Evolutionary conservation across 2,329 filamentous ascomycete genomes (phyloP).

Genomic region (Karstenula rhodostoma): DNA sequence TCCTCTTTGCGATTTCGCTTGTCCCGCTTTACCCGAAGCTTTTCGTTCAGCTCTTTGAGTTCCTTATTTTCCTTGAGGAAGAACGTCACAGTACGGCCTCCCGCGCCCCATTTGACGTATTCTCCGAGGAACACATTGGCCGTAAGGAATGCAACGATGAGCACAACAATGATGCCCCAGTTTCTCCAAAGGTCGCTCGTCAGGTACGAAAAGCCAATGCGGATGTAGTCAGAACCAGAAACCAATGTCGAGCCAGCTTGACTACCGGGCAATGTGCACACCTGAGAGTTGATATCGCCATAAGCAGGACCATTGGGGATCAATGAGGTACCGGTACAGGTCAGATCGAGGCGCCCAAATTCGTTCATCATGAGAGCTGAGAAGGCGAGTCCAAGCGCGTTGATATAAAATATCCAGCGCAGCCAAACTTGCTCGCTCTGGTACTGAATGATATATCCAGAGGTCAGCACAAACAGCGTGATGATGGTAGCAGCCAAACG

Average conservation of each 20-base stretch:
- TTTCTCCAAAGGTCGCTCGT: slow-evolving; percentile 74
- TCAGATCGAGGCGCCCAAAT: slow-evolving; percentile 73
- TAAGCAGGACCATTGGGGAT: slow-evolving; percentile 77
- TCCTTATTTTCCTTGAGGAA: slow-evolving; percentile 76
- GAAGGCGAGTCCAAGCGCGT: slow-evolving; percentile 81
- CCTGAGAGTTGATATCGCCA: slow-evolving; percentile 74
- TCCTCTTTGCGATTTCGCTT: slow-evolving; percentile 57
- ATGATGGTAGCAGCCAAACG: slow-evolving; percentile 81
- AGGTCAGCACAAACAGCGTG: slow-evolving; percentile 81
- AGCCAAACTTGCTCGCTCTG: slow-evolving; percentile 79
- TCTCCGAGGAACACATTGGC: slow-evolving; percentile 80
- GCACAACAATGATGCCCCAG: slow-evolving; percentile 71
- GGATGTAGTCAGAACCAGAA: slow-evolving; percentile 73
- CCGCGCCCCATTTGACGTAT: slow-evolving; percentile 77
- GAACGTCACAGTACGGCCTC: slow-evolving; percentile 80
- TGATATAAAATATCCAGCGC: slow-evolving; percentile 82
- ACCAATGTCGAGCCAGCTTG: slow-evolving; percentile 69
- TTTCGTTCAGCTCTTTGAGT: slow-evolving; percentile 70
- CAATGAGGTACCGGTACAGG: slow-evolving; percentile 72
- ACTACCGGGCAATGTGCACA: slow-evolving; percentile 81
- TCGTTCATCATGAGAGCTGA: slow-evolving; percentile 86
- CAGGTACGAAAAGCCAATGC: slow-evolving; percentile 71
- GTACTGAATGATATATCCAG: slow-evolving; percentile 85
- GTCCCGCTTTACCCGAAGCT: slow-evolving; percentile 67
- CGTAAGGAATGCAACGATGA: slow-evolving; percentile 78